A percentile compares a stretch with the other conserved stretches of the same genome.
Conservation (phyloP, 305 asterid genomes). For the Coffea humblotiana region DNA sequence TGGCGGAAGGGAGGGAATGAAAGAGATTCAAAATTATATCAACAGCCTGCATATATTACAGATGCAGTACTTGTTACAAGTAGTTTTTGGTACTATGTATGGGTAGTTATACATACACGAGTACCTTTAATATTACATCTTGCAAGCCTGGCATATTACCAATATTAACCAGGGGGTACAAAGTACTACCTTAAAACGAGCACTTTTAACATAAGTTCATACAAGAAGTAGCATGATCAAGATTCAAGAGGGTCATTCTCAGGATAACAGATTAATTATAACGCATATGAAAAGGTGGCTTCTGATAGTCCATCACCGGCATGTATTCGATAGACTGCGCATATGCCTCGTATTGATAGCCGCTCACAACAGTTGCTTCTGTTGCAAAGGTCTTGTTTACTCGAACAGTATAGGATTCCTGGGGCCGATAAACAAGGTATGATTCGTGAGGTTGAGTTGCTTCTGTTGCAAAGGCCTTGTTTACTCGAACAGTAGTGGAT, state of each 20-base stretch:
- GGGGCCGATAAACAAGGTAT: not conserved
- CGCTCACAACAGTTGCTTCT: not conserved
- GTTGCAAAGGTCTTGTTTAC: not conserved
- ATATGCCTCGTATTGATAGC: not conserved
- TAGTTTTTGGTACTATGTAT: not conserved
- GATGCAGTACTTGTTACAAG: not conserved
- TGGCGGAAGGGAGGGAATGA: too few relatives aligned
- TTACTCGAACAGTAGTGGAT: not conserved
- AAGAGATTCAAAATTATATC: too few relatives aligned
- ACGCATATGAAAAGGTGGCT: not conserved
- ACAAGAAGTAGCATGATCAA: not conserved
- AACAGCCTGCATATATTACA: too few relatives aligned
- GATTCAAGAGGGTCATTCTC: not conserved
- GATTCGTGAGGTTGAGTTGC: not conserved
- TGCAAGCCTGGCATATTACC: not conserved
- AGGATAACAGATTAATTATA: not conserved
- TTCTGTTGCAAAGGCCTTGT: not conserved
- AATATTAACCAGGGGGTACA: not conserved
- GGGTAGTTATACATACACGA: not conserved
- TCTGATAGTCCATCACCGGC: not conserved
- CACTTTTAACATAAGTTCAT: not conserved
- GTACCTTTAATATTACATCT: not conserved
- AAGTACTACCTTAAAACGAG: not conserved
- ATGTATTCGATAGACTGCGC: not conserved
- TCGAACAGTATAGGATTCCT: not conserved